Evolutionary conservation across 202 grass and related monocot species (phyloP), one percentile per base, ranked within the genome.

Genomic region (Musa balbisiana): DNA sequence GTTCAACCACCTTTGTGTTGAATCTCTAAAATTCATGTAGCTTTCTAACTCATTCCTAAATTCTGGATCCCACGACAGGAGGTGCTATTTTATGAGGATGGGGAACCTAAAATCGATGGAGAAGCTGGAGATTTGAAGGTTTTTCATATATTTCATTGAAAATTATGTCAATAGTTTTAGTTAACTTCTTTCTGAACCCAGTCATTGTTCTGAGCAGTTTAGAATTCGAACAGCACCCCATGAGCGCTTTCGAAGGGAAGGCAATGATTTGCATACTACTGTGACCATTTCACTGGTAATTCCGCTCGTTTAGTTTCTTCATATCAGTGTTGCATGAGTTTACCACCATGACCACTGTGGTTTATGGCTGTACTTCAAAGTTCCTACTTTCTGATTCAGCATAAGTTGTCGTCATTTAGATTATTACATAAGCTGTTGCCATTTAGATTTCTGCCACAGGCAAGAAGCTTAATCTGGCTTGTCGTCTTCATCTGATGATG

Each of bases 41-140:
- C 2, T 43, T 67, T 49, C 3, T 67, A 60, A 60, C 3, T 16
- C 56, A 60, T 60, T 19, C 17, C 10, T 29, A 55, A 55, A 15
- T 29, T 55, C 22, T 33, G 21, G 49, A 25, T 56, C 13, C 16
- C 0, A 27, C 17, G 10, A 27, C 27, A 99, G 95, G 95, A 99
- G 73, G 82, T 99, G 71, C 82, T 80, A 67, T 98, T 99, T 74
- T 99, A 92, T 24, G 95, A 99, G 84, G 95, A 99, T 80, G 95
- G 95, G 3, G 95, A 99, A 72, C 95, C 95, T 77, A 99, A 99
- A 82, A 81, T 92, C 80, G 95, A 99, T 76, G 95, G 95, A 11
- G 95, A 99, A 85, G 72, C 85, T 87, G 95, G 95, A 26, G 95
- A 99, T 83, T 85, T 99, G 78, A 99, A 95, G 89, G 95, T 99